phyloP scores from a whole-genome alignment of 2,329 filamentous ascomycete genomes.

The Plectosphaerella sp. region DNA sequence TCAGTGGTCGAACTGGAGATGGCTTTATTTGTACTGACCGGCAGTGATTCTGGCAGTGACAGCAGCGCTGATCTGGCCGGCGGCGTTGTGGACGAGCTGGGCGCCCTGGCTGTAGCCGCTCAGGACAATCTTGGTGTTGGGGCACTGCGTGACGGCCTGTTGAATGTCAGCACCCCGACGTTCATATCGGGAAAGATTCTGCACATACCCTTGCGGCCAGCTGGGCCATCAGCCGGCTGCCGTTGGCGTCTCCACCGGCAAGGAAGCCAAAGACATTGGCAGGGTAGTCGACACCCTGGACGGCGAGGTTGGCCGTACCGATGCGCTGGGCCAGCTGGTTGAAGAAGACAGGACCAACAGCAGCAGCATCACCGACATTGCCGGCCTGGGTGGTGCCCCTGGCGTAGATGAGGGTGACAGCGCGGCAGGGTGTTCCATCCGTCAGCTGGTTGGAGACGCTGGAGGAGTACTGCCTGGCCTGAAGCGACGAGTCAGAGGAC shows the following conservation, averaged over 20 bases:
- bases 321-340: constrained; percentile 34
- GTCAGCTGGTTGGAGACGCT: constrained; percentile 13
- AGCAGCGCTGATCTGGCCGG: constrained; percentile 28
- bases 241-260: constrained; percentile 36
- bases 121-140: constrained; percentile 39
- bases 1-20: background rate
- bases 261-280: constrained; percentile 40
- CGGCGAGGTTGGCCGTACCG: constrained; percentile 36
- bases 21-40: constrained; percentile 2
- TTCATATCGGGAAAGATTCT: background rate
- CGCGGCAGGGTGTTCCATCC: constrained; percentile 27
- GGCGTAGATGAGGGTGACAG: constrained; percentile 51
- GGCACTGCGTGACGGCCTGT: constrained; percentile 34
- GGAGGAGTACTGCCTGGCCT: constrained; percentile 6
- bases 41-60: constrained; percentile 20
- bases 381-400: constrained; percentile 48
- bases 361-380: constrained; percentile 42
- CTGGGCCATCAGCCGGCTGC: constrained; percentile 34
- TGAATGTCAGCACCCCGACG: background rate
- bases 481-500: too few species aligned
- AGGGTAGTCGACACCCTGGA: constrained; percentile 51
- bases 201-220: background rate
- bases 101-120: constrained; percentile 40
- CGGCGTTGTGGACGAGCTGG: constrained; percentile 38
- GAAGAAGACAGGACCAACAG: constrained; percentile 44